These are phyloP conservation scores for Cordyceps tenuipes DNA, from an alignment of 2,329 filamentous ascomycete species.

Conservation along the genomic window DNA sequence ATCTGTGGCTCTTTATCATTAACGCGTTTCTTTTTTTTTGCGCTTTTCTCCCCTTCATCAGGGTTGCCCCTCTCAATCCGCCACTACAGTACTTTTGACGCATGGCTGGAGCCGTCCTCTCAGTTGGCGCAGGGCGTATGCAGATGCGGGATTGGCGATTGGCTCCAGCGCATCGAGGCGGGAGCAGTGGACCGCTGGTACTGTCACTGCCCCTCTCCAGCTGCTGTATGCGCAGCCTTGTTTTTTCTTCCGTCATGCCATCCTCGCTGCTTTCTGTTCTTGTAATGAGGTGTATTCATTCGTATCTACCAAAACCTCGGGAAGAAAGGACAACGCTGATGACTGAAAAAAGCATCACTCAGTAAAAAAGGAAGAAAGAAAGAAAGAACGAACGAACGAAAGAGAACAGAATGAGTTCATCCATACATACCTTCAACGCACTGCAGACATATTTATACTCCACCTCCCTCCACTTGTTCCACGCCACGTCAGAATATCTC, in stretches of 20 bases:
- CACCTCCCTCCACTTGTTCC: not conserved
- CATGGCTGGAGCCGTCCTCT: not conserved
- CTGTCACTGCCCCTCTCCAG: not conserved
- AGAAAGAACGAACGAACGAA: too few species aligned
- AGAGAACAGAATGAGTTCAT: too few species aligned
- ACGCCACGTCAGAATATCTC: not conserved
- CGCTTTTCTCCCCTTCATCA: too few species aligned
- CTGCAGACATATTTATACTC: not conserved
- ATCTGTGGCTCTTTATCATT: not conserved
- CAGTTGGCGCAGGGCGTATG: not conserved
- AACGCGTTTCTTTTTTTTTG: not conserved
- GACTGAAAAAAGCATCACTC: too few species aligned
- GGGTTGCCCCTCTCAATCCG: not conserved
- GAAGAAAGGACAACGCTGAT: too few species aligned
- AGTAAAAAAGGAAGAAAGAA: too few species aligned
- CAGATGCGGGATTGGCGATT: not conserved
- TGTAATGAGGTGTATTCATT: too few species aligned
- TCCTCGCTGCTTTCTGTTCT: not conserved
- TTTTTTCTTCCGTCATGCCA: not conserved
- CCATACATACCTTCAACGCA: not conserved
- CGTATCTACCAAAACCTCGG: not conserved
- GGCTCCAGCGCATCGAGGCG: not conserved
- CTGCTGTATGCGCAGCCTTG: too few species aligned
- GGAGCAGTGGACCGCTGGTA: not conserved
- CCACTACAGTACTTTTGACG: not conserved